Conservation (phyloP, 257 asterid species). For the Capsicum rhomboideum region DNA sequence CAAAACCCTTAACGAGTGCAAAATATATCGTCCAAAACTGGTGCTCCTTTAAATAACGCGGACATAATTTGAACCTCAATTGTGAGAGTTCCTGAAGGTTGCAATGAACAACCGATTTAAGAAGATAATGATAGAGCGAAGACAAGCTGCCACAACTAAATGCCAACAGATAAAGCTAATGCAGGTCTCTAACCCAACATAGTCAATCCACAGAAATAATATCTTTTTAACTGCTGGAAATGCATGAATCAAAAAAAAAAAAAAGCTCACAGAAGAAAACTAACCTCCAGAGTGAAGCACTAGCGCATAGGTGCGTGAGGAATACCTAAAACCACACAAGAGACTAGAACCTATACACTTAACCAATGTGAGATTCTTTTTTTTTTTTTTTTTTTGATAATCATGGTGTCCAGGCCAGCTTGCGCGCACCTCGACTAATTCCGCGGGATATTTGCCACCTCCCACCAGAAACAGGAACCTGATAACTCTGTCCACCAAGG, state of each 20-base stretch:
- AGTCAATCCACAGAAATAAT: background rate
- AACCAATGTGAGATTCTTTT: background rate
- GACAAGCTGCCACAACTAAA: background rate
- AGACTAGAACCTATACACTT: background rate
- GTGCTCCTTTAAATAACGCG: conserved; percentile 69
- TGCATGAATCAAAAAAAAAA: background rate
- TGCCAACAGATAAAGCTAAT: background rate
- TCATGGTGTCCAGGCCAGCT: too few species aligned
- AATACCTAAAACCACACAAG: background rate
- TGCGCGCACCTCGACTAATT: too few species aligned
- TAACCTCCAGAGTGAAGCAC: background rate
- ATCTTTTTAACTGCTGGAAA: background rate
- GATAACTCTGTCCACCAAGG: too few species aligned
- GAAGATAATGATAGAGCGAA: background rate
- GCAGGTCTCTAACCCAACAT: background rate
- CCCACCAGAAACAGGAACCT: too few species aligned
- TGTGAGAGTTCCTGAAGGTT: conserved; percentile 70
- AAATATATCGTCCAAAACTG: conserved; percentile 91
- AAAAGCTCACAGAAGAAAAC: background rate
- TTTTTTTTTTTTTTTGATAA: too few species aligned
- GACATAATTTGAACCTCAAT: conserved; percentile 74
- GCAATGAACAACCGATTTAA: background rate
- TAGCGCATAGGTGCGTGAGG: background rate
- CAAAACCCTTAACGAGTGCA: conserved; percentile 53
- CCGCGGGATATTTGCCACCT: too few species aligned